Percentiles rank a stretch among this genome's conserved stretches.
Evolutionary conservation across 306 rosid species (phyloP).

Genomic region (Malus orientalis): DNA sequence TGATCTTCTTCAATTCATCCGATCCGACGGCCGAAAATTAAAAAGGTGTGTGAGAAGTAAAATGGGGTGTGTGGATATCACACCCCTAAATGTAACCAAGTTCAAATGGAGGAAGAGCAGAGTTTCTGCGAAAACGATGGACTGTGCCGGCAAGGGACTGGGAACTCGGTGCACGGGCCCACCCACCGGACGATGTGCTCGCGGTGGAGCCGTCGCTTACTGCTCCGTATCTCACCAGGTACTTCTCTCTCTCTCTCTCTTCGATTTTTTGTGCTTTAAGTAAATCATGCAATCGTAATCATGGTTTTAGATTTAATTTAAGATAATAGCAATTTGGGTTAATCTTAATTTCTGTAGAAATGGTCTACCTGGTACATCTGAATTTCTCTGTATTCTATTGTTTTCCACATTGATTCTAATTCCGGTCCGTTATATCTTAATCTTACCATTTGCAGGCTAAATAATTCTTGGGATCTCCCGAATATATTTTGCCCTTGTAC

Average conservation of each 20-base stretch:
- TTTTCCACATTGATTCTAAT: slow-evolving; percentile 1
- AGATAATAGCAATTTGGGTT: neutral
- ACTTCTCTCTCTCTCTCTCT: neutral
- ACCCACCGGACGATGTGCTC: slow-evolving; percentile 50
- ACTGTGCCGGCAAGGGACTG: slow-evolving; percentile 76
- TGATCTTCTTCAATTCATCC: no score
- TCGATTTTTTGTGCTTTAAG: neutral
- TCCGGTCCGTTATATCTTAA: neutral
- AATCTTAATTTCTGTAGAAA: neutral
- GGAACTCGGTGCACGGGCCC: slow-evolving; percentile 56
- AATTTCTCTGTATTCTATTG: neutral
- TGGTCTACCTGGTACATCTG: neutral
- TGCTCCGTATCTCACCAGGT: slow-evolving; percentile 86
- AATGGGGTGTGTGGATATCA: no score
- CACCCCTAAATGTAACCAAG: neutral
- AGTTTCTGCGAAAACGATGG: slow-evolving; percentile 31
- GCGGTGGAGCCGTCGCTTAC: slow-evolving; percentile 80
- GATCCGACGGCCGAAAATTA: no score
- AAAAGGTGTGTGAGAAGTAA: no score
- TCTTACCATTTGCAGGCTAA: slow-evolving; percentile 36
- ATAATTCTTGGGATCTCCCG: slow-evolving; percentile 59
- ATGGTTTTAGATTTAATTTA: neutral
- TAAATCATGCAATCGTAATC: neutral
- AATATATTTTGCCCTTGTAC: slow-evolving; percentile 53
- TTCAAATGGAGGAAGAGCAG: neutral